Percentiles rank a stretch among this genome's conserved stretches.
These are phyloP conservation scores for Daldinia grandis DNA, from an alignment of 495 filamentous ascomycete species.

Conservation along the genomic window DNA sequence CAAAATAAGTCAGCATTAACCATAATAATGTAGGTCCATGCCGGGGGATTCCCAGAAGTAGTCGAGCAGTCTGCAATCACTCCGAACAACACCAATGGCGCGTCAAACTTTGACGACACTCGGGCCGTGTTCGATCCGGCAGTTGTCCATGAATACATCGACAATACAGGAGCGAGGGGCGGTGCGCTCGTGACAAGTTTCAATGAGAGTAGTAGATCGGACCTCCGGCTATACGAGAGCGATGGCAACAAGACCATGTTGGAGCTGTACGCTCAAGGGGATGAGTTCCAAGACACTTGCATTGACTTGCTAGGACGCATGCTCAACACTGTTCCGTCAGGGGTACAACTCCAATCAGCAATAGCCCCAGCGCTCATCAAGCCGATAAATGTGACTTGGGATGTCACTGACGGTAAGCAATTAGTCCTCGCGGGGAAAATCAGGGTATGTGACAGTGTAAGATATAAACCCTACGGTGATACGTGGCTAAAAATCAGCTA, in stretches of 20 bases:
- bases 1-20: constrained; percentile 48
- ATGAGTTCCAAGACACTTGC: constrained; percentile 53
- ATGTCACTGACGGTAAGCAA: constrained; percentile 23
- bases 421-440: constrained; percentile 38
- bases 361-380: constrained; percentile 60
- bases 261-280: constrained; percentile 46
- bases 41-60: constrained; percentile 43
- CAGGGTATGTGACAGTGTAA: constrained; percentile 27
- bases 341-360: constrained; percentile 50
- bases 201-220: constrained; percentile 51
- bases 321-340: constrained; percentile 58
- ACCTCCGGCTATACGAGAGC: constrained; percentile 54
- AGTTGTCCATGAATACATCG: constrained; percentile 57
- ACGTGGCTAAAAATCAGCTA: constrained; percentile 12
- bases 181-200: constrained; percentile 55
- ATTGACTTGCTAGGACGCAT: constrained; percentile 53
- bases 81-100: constrained; percentile 45
- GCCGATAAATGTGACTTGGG: constrained; percentile 49
- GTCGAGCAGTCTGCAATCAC: constrained; percentile 36
- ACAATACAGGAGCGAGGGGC: constrained; percentile 47
- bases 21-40: constrained; percentile 44
- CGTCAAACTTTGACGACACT: constrained; percentile 50
- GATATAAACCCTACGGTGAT: neutral
- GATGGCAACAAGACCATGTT: constrained; percentile 59
- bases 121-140: constrained; percentile 52